phyloP scores from a whole-genome alignment of 2,329 filamentous ascomycete species.

The Penicillium sp. region DNA sequence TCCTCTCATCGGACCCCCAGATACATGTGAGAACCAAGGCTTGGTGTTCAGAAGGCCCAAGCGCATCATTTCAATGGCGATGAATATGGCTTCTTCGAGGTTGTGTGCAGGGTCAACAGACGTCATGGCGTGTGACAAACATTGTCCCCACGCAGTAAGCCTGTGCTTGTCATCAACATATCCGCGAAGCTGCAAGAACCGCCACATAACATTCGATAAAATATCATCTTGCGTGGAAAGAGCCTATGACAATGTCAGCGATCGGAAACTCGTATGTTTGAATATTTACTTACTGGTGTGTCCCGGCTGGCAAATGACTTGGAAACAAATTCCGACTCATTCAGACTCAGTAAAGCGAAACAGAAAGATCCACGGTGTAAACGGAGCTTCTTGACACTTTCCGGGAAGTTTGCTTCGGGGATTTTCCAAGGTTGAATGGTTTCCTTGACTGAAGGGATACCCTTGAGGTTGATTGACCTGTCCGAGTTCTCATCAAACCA shows the following conservation, averaged over 20 bases:
- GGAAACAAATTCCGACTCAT: constrained; percentile 68
- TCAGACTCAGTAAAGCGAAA: constrained; percentile 63
- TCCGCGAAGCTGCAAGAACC: constrained; percentile 84
- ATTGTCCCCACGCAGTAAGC: constrained; percentile 81
- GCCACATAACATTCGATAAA: constrained; percentile 75
- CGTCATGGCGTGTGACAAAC: constrained; percentile 70
- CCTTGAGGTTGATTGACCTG: constrained; percentile 64
- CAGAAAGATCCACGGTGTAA: constrained; percentile 34
- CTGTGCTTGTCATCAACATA: constrained; percentile 79
- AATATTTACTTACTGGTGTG: constrained; percentile 33
- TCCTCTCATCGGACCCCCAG: constrained; percentile 62
- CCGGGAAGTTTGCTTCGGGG: constrained; percentile 55
- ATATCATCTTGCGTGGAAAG: constrained; percentile 71
- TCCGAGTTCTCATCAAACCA: constrained; percentile 80
- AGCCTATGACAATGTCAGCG: constrained; percentile 32
- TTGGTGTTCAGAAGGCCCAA: constrained; percentile 75
- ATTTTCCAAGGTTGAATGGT: constrained; percentile 72
- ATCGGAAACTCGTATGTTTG: not conserved
- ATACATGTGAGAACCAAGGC: constrained; percentile 61
- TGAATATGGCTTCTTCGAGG: constrained; percentile 75
- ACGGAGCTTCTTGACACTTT: constrained; percentile 39
- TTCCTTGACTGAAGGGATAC: constrained; percentile 55
- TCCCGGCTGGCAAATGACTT: constrained; percentile 66
- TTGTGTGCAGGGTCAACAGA: constrained; percentile 59
- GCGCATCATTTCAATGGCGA: constrained; percentile 83